These are phyloP conservation scores for Penicillium griseofulvum DNA, from an alignment of 2,329 filamentous ascomycete species.

Conservation along the genomic window DNA sequence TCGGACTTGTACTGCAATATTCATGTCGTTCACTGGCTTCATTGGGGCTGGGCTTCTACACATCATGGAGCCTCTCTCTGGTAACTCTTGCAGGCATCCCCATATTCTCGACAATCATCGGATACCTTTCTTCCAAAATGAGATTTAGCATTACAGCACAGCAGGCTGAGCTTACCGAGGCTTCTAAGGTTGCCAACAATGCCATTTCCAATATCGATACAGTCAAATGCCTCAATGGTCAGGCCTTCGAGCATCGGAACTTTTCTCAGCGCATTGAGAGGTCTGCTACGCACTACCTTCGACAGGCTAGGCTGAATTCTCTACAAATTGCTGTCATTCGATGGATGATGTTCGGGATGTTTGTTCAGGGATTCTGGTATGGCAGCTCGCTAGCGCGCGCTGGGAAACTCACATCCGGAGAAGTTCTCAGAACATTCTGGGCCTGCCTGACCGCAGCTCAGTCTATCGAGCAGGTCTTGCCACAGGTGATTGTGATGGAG, in stretches of 20 bases:
- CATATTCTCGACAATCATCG: slow-evolving; percentile 60
- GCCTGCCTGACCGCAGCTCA: slow-evolving; percentile 73
- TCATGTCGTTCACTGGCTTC: slow-evolving; percentile 63
- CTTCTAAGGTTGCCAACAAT: slow-evolving; percentile 68
- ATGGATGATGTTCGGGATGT: slow-evolving; percentile 73
- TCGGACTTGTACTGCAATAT: slow-evolving; percentile 68
- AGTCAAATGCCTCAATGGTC: slow-evolving; percentile 81
- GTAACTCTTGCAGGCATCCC: slow-evolving; percentile 74
- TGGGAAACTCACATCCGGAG: slow-evolving; percentile 58
- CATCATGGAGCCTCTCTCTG: slow-evolving; percentile 80
- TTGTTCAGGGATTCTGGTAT: slow-evolving; percentile 89
- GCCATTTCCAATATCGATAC: slow-evolving; percentile 74
- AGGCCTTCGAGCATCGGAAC: slow-evolving; percentile 64
- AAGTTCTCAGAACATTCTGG: slow-evolving; percentile 82
- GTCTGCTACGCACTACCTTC: slow-evolving; percentile 63
- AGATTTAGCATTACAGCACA: slow-evolving; percentile 68
- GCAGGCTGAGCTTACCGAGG: slow-evolving; percentile 63
- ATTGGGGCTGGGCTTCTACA: slow-evolving; percentile 69
- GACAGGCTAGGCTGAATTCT: slow-evolving; percentile 67
- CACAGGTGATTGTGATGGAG: slow-evolving; percentile 72
- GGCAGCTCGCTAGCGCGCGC: slow-evolving; percentile 67
- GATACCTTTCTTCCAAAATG: slow-evolving; percentile 59
- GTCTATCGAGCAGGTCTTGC: slow-evolving; percentile 69
- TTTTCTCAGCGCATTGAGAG: slow-evolving; percentile 59
- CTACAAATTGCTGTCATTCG: slow-evolving; percentile 71